Conservation (phyloP, 2,329 filamentous ascomycete genomes). For the Pyrenochaeta sp. region DNA sequence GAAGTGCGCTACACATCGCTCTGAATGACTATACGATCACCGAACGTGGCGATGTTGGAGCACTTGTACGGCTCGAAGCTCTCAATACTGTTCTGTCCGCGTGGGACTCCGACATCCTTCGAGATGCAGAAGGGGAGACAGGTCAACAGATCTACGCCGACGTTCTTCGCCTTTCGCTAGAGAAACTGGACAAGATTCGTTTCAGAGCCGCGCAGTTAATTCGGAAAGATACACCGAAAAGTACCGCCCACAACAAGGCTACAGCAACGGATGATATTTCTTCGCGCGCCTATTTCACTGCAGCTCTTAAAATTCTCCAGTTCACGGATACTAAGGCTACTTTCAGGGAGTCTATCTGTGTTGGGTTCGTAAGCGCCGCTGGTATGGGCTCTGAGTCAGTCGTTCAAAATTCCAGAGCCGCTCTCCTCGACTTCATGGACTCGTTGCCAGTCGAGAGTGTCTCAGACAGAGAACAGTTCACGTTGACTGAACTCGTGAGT, state of each 20-base stretch:
- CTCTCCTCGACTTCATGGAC: constrained; percentile 61
- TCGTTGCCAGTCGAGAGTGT: constrained; percentile 24
- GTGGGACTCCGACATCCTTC: constrained; percentile 35
- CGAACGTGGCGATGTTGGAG: constrained; percentile 88
- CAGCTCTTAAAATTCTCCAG: constrained; percentile 54
- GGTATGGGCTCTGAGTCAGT: constrained; percentile 81
- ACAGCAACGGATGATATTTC: constrained; percentile 56
- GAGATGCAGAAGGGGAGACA: constrained; percentile 12
- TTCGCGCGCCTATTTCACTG: constrained; percentile 67
- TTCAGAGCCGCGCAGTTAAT: constrained; percentile 38
- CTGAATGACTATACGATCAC: constrained; percentile 93
- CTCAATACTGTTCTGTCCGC: constrained; percentile 69
- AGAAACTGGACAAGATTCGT: constrained; percentile 90
- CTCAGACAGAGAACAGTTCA: constrained; percentile 19
- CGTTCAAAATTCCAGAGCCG: constrained; percentile 72
- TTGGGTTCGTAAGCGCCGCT: constrained; percentile 75
- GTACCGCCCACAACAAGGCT: constrained; percentile 10
- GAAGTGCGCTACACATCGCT: constrained; percentile 51
- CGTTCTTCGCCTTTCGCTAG: constrained; percentile 75
- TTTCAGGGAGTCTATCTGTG: constrained; percentile 60
- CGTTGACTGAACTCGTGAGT: constrained; percentile 34
- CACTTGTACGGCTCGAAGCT: constrained; percentile 81
- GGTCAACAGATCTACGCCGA: constrained; percentile 44
- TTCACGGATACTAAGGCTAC: constrained; percentile 3
- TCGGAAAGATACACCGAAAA: constrained; percentile 2